Evolutionary conservation across 2,329 filamentous ascomycete species (phyloP), one percentile per base, ranked within the genome.

Genomic region (Epicoccum nigrum): DNA sequence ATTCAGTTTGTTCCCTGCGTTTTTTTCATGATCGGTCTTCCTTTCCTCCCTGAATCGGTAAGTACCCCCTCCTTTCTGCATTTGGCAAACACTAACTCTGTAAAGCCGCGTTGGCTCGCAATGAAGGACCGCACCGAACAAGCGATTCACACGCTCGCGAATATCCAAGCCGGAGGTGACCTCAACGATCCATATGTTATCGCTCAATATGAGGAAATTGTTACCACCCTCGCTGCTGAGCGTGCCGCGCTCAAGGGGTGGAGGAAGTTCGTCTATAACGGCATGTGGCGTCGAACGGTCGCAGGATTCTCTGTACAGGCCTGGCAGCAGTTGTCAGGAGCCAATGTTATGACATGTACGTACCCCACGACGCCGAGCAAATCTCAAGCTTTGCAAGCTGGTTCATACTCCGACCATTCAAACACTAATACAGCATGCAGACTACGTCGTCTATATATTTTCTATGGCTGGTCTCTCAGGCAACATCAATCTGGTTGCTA

Each of bases 401-500:
- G 23, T 25, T 9, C 23, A 25, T 25, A 6, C 9, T 7, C 9
- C 6, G 23, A 25, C 23, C 9, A 9, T 6, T 25, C 6, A 9
- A 25, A 25, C 7, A 13, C 41, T 44, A 15, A 44, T 84, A 15
- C 3, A 4, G 13, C 28, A 27, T 11, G 11, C 30, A 44, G 41
- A 47, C 67, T 86, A 86, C 51, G 79, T 86, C 51, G 80, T 83
- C 3, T 85, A 84, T 64, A 81, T 85, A 53, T 85, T 84, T 58
- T 68, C 79, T 42, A 86, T 86, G 82, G 82, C 83, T 8, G 78
- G 79, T 30, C 77, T 86, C 46, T 73, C 64, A 7, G 79, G 79
- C 8, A 81, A 83, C 49, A 72, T 80, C 54, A 81, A 80, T 16
- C 61, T 76, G 7, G 70, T 74, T 45, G 69, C 71, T 2, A 69